A percentile compares a stretch with the other conserved stretches of the same genome.
Conservation (phyloP, 352 stramenopile species). For the Globisporangium lucens region DNA sequence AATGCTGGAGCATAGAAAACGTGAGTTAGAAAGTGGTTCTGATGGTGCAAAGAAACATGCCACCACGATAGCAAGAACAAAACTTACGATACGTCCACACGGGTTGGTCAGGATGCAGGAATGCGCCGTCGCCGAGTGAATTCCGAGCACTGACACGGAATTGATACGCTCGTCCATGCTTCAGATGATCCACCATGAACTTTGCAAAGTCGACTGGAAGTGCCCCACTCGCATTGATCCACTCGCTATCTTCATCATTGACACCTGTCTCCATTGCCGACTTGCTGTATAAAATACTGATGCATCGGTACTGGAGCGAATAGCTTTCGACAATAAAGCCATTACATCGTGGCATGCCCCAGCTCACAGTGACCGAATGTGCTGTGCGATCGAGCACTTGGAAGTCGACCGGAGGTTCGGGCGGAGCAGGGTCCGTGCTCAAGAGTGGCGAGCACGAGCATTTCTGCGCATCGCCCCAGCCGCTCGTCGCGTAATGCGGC, state of each 20-base stretch:
- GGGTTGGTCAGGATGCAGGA: background rate
- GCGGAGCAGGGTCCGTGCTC: constrained; percentile 29
- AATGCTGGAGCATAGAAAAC: constrained; percentile 18
- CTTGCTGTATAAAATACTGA: background rate
- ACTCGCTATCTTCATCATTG: background rate
- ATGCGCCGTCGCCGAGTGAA: constrained; percentile 20
- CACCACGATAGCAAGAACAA: constrained; percentile 1
- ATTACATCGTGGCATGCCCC: constrained; percentile 51
- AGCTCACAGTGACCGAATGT: constrained; percentile 32
- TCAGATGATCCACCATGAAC: constrained; percentile 10
- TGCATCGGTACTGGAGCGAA: constrained; percentile 16
- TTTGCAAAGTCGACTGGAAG: constrained; percentile 21
- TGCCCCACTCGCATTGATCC: constrained; percentile 5
- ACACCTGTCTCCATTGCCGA: background rate
- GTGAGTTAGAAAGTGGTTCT: background rate
- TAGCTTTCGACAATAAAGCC: constrained; percentile 33
- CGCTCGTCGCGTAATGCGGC: constrained; percentile 31
- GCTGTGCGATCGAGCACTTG: constrained; percentile 35
- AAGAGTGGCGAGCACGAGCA: constrained; percentile 28
- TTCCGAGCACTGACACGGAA: constrained; percentile 25
- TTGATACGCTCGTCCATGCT: constrained; percentile 15
- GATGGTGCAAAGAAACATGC: background rate
- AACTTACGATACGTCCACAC: constrained; percentile 28
- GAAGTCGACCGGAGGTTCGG: constrained; percentile 34
- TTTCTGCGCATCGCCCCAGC: constrained; percentile 33